Evolutionary conservation across 179 eudicot genomes (phyloP).

Genomic region (Silene noctiflora): DNA sequence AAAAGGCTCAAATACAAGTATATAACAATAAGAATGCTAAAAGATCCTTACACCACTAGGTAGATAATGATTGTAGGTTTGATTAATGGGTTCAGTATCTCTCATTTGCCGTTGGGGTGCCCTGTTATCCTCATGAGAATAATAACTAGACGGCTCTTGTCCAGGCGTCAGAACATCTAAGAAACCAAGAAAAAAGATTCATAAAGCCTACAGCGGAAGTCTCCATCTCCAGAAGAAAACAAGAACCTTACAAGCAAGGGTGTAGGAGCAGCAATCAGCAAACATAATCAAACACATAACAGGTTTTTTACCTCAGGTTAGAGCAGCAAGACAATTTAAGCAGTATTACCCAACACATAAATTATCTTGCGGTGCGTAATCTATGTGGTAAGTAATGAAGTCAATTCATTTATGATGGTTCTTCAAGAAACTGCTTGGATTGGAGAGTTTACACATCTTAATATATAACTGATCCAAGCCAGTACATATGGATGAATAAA

Average conservation of each 20-base stretch:
- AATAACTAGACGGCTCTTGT: conserved; percentile 51
- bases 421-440: background rate
- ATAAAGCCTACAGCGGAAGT: background rate
- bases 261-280: conserved; percentile 7
- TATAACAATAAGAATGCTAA: background rate
- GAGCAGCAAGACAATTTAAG: conserved; percentile 6
- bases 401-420: background rate
- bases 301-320: too few relatives aligned
- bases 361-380: background rate
- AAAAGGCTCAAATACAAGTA: background rate
- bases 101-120: conserved; percentile 38
- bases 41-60: conserved; percentile 43
- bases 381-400: background rate
- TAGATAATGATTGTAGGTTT: conserved; percentile 63
- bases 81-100: conserved; percentile 60
- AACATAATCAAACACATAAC: background rate
- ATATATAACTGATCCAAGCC: too few relatives aligned
- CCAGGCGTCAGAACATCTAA: conserved; percentile 58
- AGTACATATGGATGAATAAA: too few relatives aligned
- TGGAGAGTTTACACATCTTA: too few relatives aligned
- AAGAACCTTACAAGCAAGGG: background rate
- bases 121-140: conserved; percentile 49
- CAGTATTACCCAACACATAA: background rate
- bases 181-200: conserved; percentile 8
- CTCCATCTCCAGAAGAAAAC: too few relatives aligned